A percentile compares a stretch with the other conserved stretches of the same genome.
phyloP scores from a whole-genome alignment of 2,329 filamentous ascomycete species.

The Colletotrichum endophyticum region DNA sequence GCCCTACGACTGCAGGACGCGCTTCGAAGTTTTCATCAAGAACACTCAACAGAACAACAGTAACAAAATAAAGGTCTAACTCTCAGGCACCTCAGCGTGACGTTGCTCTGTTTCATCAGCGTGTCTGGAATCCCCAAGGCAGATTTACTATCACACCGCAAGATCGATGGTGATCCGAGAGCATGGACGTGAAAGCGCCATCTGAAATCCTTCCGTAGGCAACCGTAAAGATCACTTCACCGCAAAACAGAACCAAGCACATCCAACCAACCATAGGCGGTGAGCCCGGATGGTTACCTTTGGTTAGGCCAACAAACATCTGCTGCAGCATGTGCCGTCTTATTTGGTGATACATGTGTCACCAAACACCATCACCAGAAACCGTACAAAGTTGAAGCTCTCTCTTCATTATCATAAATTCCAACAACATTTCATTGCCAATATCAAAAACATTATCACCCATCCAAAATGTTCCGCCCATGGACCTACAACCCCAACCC shows the following conservation, averaged over 20 bases:
- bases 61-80: no score
- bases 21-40: no score
- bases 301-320: not conserved
- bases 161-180: not conserved
- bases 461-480: not conserved
- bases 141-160: not conserved
- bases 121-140: not conserved
- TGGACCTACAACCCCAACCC: not conserved
- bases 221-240: not conserved
- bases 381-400: not conserved
- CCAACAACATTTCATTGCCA: not conserved
- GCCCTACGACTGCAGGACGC: no score
- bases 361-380: not conserved
- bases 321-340: not conserved
- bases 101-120: no score
- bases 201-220: not conserved
- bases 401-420: rapidly evolving
- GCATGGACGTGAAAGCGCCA: not conserved
- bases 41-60: no score
- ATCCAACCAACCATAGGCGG: not conserved
- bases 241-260: not conserved
- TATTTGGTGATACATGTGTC: not conserved
- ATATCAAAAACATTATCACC: rapidly evolving
- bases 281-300: not conserved
- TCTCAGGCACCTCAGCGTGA: no score